A percentile compares a stretch with the other conserved stretches of the same genome.
These are phyloP conservation scores for Phialocephala subalpina DNA, from an alignment of 2,329 filamentous ascomycete species.

Conservation along the genomic window DNA sequence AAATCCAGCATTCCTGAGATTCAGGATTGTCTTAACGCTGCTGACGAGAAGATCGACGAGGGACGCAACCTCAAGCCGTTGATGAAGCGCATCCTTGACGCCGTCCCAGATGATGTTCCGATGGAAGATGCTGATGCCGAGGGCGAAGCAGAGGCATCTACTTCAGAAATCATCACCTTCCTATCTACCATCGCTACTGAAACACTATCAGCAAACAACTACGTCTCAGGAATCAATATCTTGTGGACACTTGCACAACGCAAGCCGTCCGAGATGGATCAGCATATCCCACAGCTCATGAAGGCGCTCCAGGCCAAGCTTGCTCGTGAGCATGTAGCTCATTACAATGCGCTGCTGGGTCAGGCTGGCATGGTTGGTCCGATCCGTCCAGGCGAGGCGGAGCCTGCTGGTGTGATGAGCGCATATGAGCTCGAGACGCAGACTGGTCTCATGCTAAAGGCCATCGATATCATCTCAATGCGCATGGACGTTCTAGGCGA, in stretches of 20 bases:
- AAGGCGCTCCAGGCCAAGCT: constrained; percentile 92
- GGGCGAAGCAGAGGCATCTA: constrained; percentile 80
- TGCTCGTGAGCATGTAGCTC: constrained; percentile 90
- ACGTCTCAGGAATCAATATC: constrained; percentile 89
- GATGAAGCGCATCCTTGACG: constrained; percentile 84
- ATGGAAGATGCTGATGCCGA: constrained; percentile 85
- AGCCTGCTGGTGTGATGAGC: constrained; percentile 66
- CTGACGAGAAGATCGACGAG: constrained; percentile 74
- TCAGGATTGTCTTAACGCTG: constrained; percentile 87
- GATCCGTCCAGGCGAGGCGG: constrained; percentile 53
- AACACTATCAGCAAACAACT: constrained; percentile 80
- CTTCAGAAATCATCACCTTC: constrained; percentile 86
- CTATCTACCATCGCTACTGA: constrained; percentile 89
- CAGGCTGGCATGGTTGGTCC: constrained; percentile 51
- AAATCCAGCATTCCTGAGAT: constrained; percentile 91
- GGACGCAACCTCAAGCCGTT: constrained; percentile 77
- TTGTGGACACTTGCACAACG: constrained; percentile 90
- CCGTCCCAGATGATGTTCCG: constrained; percentile 80
- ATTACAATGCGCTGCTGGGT: constrained; percentile 66
- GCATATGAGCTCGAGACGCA: constrained; percentile 87
- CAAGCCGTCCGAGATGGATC: constrained; percentile 86
- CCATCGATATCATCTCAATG: constrained; percentile 89
- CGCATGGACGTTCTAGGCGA: constrained; percentile 94
- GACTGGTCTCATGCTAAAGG: constrained; percentile 90
- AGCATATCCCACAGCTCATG: constrained; percentile 88